Conservation (phyloP, 768 basidiomycete species). For the Tulasnella sp. region DNA sequence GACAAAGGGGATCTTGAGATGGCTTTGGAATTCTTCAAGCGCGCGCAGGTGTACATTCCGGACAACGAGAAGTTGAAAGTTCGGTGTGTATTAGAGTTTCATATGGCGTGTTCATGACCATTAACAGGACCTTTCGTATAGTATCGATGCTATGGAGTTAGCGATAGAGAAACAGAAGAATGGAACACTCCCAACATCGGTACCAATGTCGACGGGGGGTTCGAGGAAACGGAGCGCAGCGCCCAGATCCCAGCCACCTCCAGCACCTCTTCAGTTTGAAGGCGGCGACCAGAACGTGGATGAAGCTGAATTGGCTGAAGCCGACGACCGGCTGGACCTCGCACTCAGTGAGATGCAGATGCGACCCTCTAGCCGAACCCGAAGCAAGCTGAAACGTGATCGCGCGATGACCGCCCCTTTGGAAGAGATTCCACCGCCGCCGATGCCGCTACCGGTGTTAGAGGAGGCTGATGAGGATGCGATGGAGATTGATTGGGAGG, state of each 20-base stretch:
- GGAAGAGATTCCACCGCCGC: neutral
- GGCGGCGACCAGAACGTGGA: neutral
- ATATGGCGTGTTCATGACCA: neutral
- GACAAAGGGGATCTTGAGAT: constrained; percentile 79
- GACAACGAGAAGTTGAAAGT: constrained; percentile 77
- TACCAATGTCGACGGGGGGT: neutral
- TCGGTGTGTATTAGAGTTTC: constrained; percentile 68
- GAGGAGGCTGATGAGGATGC: neutral
- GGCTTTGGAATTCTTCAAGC: constrained; percentile 72
- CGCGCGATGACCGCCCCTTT: neutral
- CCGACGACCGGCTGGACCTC: neutral
- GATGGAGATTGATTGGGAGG: constrained; percentile 28
- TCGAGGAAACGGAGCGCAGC: neutral
- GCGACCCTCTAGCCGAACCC: neutral
- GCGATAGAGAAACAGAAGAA: constrained; percentile 32
- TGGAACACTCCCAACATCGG: neutral
- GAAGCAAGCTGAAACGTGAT: constrained; percentile 1
- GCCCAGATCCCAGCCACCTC: neutral
- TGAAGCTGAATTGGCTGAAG: neutral
- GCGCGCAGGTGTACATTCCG: constrained; percentile 75
- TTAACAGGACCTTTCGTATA: constrained; percentile 22
- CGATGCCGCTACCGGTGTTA: neutral
- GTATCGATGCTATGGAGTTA: constrained; percentile 35
- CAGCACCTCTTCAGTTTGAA: neutral
- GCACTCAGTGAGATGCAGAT: neutral